Evolutionary conservation across 176 grass and related monocot genomes (phyloP).

Genomic region (Saccharum officinarum): DNA sequence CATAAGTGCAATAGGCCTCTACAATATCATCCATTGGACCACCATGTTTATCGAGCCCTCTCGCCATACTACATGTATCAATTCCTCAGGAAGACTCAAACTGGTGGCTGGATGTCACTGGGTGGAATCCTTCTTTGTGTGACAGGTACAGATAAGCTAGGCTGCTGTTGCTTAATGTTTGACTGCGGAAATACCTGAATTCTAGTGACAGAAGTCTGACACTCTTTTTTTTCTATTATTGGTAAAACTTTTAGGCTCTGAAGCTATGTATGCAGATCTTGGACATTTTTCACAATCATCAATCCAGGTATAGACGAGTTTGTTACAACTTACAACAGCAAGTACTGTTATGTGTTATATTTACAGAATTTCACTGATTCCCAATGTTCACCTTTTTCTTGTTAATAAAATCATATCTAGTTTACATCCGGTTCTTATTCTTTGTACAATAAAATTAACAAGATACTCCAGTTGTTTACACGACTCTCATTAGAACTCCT

Average conservation of each 20-base stretch:
- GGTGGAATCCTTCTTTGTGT: conserved; percentile 98
- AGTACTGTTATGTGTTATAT: not conserved
- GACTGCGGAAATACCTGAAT: not conserved
- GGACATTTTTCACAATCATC: conserved; percentile 93
- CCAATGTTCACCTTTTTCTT: not conserved
- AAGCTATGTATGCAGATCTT: conserved; percentile 98
- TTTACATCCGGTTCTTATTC: not conserved
- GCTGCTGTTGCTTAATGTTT: not conserved
- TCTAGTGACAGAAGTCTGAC: not conserved
- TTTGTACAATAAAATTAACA: not conserved
- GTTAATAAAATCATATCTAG: not conserved
- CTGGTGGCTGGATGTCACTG: conserved; percentile 91
- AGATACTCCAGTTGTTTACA: not conserved
- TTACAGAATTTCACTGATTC: not conserved
- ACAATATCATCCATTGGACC: conserved; percentile 85
- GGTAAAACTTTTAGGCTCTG: conserved; percentile 63
- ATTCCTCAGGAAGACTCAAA: conserved; percentile 83
- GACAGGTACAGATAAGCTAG: conserved; percentile 61
- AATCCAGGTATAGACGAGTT: conserved; percentile 61
- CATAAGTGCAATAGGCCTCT: conserved; percentile 86
- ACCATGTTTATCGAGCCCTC: conserved; percentile 79
- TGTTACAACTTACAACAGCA: not conserved
- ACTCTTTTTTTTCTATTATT: conserved; percentile 21
- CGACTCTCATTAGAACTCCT: not conserved
- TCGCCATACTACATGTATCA: conserved; percentile 95